These are phyloP conservation scores for Cladophialophora carrionii DNA, from an alignment of 2,329 filamentous ascomycete genomes.

Conservation along the genomic window DNA sequence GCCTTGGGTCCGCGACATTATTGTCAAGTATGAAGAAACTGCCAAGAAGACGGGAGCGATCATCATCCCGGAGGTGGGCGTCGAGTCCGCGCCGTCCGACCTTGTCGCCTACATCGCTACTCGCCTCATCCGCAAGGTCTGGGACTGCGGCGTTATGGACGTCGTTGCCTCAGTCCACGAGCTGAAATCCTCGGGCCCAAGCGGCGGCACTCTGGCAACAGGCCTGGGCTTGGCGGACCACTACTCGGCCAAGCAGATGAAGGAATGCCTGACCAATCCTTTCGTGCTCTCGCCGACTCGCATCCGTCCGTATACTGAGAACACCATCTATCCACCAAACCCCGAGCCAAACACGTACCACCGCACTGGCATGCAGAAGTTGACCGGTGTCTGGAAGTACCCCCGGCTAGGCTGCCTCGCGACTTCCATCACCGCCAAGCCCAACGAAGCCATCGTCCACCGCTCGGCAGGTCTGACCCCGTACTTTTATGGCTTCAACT, in stretches of 20 bases:
- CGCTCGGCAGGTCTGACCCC: constrained; percentile 63
- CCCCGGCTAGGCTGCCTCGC: constrained; percentile 63
- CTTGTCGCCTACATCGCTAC: constrained; percentile 58
- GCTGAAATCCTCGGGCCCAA: constrained; percentile 56
- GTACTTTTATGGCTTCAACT: constrained; percentile 61
- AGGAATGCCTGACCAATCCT: constrained; percentile 30
- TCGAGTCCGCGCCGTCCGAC: constrained; percentile 66
- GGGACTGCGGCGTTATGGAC: constrained; percentile 55
- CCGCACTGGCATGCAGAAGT: constrained; percentile 45
- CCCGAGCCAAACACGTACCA: constrained; percentile 44
- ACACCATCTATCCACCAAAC: constrained; percentile 56
- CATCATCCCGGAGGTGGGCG: constrained; percentile 63
- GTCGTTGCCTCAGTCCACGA: constrained; percentile 59
- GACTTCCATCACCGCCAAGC: constrained; percentile 55
- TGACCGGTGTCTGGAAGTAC: constrained; percentile 58
- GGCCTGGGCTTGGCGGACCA: constrained; percentile 59
- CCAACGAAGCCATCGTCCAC: constrained; percentile 62
- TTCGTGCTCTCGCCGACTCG: constrained; percentile 43
- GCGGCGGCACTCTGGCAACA: constrained; percentile 68
- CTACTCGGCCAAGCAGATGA: constrained; percentile 31
- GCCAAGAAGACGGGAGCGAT: constrained; percentile 65
- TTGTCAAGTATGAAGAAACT: constrained; percentile 62
- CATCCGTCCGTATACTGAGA: constrained; percentile 48
- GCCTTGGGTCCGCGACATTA: constrained; percentile 66
- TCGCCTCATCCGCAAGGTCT: constrained; percentile 56